Evolutionary conservation across 352 stramenopile genomes (phyloP).

Genomic region (Globisporangium megalacanthum): DNA sequence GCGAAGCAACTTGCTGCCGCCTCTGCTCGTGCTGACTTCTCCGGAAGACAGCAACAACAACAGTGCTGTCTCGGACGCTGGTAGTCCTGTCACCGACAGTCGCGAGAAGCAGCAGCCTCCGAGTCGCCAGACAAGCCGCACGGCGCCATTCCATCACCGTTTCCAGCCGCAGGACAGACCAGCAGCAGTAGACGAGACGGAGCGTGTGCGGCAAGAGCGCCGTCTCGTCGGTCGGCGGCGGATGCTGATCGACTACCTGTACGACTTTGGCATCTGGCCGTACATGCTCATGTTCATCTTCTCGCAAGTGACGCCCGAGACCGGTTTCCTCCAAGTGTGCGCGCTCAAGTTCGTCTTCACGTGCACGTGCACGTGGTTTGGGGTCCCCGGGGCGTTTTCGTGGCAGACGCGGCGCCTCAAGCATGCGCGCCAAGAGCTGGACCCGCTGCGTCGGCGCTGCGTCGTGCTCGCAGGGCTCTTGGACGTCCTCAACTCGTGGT

Average conservation of each 20-base stretch:
- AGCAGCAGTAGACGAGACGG: neutral
- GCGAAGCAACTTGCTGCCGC: conserved; percentile 24
- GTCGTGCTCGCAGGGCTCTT: conserved; percentile 45
- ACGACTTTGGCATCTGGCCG: conserved; percentile 70
- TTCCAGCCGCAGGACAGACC: neutral
- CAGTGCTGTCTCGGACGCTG: too few relatives aligned
- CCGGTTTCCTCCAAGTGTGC: conserved; percentile 43
- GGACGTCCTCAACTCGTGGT: conserved; percentile 60
- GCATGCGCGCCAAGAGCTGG: conserved; percentile 31
- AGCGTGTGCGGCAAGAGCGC: conserved; percentile 2
- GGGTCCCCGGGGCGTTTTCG: conserved; percentile 47
- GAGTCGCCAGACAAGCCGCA: conserved; percentile 10
- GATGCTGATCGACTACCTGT: conserved; percentile 50
- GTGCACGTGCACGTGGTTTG: conserved; percentile 61
- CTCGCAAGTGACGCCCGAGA: conserved; percentile 26
- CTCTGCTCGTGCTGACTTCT: conserved; percentile 19
- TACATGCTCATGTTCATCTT: conserved; percentile 62
- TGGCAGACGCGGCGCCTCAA: conserved; percentile 53
- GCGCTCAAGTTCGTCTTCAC: conserved; percentile 66
- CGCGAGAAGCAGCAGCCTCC: neutral
- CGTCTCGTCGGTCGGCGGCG: conserved; percentile 6
- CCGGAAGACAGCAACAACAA: conserved; percentile 1
- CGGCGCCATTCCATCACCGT: conserved; percentile 24
- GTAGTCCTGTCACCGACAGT: too few relatives aligned
- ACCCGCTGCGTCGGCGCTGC: conserved; percentile 40